These are phyloP conservation scores for Tausonia pullulans DNA, from an alignment of 1,284 basidiomycete species.

Conservation along the genomic window DNA sequence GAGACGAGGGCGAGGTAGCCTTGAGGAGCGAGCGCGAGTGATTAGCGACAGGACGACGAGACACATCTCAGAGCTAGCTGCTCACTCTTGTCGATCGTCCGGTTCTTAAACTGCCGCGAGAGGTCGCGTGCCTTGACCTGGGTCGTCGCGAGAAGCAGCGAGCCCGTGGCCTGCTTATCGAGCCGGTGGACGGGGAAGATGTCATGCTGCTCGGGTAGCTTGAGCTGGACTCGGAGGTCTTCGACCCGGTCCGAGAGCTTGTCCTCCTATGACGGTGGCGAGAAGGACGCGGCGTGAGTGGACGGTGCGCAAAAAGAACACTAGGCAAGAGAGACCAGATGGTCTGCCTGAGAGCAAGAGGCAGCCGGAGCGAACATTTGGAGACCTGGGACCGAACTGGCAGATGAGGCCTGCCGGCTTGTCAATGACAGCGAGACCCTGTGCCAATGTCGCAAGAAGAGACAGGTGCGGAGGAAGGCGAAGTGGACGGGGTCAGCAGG, in stretches of 20 bases:
- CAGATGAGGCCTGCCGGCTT: too few relatives aligned
- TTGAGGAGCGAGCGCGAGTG: neutral
- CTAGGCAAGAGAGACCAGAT: too few relatives aligned
- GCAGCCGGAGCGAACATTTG: too few relatives aligned
- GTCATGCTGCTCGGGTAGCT: neutral
- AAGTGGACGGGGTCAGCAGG: too few relatives aligned
- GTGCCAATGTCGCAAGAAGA: too few relatives aligned
- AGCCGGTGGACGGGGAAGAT: slow-evolving; percentile 10
- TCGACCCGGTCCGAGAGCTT: neutral
- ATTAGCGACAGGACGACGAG: neutral
- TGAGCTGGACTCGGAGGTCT: neutral
- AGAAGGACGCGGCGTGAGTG: too few relatives aligned
- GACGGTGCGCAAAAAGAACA: too few relatives aligned
- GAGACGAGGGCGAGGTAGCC: slow-evolving; percentile 8
- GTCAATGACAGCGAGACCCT: too few relatives aligned
- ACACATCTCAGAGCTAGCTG: neutral
- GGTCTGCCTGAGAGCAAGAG: too few relatives aligned
- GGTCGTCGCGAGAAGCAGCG: slow-evolving; percentile 3
- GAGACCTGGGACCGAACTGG: too few relatives aligned
- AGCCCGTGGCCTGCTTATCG: slow-evolving; percentile 13
- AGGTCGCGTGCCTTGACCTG: slow-evolving; percentile 8
- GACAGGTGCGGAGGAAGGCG: too few relatives aligned
- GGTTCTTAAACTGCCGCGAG: neutral
- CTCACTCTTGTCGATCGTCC: slow-evolving; percentile 6
- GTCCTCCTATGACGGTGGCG: too few relatives aligned